phyloP scores from a whole-genome alignment of 345 rosid species.

The Murraya paniculata region DNA sequence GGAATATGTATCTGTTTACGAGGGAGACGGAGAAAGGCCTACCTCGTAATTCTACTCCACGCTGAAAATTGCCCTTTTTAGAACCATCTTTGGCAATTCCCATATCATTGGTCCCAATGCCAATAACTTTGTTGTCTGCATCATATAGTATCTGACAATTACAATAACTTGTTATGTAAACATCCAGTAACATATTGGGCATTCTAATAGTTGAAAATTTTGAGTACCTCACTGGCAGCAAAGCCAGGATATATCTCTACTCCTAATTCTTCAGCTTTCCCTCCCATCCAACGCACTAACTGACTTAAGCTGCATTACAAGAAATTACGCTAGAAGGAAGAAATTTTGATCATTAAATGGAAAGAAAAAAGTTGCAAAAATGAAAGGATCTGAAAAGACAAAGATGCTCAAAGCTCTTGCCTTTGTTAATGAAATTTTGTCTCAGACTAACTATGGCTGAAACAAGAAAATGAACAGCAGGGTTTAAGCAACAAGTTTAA shows the following conservation, averaged over 20 bases:
- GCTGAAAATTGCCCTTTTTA: constrained; percentile 81
- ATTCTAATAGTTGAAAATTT: constrained; percentile 7
- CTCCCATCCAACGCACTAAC: constrained; percentile 81
- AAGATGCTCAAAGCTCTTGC: background rate
- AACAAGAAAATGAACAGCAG: background rate
- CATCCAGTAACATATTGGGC: constrained; percentile 5
- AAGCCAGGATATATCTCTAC: constrained; percentile 96
- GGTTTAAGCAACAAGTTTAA: background rate
- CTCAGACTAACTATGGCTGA: background rate
- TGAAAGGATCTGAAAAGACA: background rate
- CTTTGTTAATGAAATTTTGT: background rate
- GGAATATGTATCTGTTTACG: background rate
- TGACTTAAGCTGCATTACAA: constrained; percentile 71
- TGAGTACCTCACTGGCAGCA: constrained; percentile 83
- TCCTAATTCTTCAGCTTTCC: constrained; percentile 93
- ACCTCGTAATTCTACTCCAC: constrained; percentile 82
- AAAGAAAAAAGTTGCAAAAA: constrained; percentile 2
- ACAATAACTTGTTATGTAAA: constrained; percentile 15
- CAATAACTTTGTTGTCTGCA: constrained; percentile 60
- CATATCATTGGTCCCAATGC: constrained; percentile 94
- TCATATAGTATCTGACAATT: constrained; percentile 66
- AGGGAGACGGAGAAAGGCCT: constrained; percentile 27
- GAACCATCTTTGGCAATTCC: constrained; percentile 92
- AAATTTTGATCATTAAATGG: background rate
- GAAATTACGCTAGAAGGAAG: constrained; percentile 4